A percentile compares a stretch with the other conserved stretches of the same genome.
These are phyloP conservation scores for Fusarium phyllophilum DNA, from an alignment of 2,329 filamentous ascomycete genomes.

Conservation along the genomic window DNA sequence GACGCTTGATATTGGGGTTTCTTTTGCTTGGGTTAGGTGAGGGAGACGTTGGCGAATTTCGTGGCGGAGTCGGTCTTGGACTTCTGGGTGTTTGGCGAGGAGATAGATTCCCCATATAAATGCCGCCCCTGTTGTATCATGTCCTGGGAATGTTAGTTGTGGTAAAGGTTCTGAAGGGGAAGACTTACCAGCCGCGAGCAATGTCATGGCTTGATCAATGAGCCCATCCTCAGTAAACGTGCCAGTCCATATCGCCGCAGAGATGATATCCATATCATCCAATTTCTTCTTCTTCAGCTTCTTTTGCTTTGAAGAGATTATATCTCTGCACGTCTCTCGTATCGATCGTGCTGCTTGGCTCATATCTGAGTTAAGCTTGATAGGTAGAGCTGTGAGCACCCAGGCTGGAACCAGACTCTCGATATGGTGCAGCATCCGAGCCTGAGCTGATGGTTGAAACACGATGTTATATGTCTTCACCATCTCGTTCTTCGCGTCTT, in stretches of 20 bases:
- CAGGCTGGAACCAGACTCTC: slow-evolving; percentile 68
- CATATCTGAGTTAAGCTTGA: slow-evolving; percentile 78
- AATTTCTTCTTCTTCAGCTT: slow-evolving; percentile 57
- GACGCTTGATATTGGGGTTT: slow-evolving; percentile 48
- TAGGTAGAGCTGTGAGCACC: slow-evolving; percentile 70
- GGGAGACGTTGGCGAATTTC: slow-evolving; percentile 75
- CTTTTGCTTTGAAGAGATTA: slow-evolving; percentile 76
- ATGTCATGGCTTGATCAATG: slow-evolving; percentile 89
- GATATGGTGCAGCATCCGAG: slow-evolving; percentile 67
- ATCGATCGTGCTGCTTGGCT: slow-evolving; percentile 65
- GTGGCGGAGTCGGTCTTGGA: slow-evolving; percentile 73
- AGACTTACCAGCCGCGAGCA: slow-evolving; percentile 64
- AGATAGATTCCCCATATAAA: slow-evolving; percentile 79
- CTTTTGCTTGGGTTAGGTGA: slow-evolving; percentile 46
- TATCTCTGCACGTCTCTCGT: slow-evolving; percentile 70
- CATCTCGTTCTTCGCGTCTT: slow-evolving; percentile 67
- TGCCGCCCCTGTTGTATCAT: slow-evolving; percentile 80
- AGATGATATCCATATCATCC: slow-evolving; percentile 77
- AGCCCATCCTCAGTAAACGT: slow-evolving; percentile 81
- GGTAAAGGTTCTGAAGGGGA: accelerated
- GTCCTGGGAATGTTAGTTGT: slow-evolving; percentile 53
- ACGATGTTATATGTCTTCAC: slow-evolving; percentile 64
- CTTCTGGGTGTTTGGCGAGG: slow-evolving; percentile 69
- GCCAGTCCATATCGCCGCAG: slow-evolving; percentile 79
- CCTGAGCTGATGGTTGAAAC: slow-evolving; percentile 62